Conservation (phyloP, 345 rosid genomes). For the Stellera chamaejasme region DNA sequence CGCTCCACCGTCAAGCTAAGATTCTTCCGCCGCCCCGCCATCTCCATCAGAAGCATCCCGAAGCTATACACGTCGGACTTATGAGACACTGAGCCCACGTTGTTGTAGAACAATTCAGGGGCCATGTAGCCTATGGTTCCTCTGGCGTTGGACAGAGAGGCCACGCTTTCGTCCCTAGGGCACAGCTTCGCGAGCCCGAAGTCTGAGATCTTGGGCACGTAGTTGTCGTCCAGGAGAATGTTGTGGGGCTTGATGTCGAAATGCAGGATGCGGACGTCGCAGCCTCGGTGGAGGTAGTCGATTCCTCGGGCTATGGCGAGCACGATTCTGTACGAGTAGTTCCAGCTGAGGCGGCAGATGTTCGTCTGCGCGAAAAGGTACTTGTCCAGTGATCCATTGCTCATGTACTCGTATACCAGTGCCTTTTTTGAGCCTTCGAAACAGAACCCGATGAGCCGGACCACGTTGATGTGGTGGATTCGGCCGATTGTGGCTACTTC, state of each 20-base stretch:
- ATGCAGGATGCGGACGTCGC: background rate
- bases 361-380: conserved; percentile 1
- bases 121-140: background rate
- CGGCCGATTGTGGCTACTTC: conserved; percentile 11
- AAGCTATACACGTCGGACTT: conserved; percentile 1
- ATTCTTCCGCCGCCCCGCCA: background rate
- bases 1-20: background rate
- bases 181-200: background rate
- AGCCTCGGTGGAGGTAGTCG: background rate
- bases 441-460: conserved; percentile 13
- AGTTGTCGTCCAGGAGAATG: background rate
- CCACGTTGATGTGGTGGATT: conserved; percentile 16
- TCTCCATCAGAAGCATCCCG: conserved; percentile 1
- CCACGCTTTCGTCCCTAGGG: background rate
- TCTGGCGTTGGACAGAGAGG: too few relatives aligned
- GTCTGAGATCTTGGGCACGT: background rate
- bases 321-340: background rate
- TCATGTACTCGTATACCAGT: conserved; percentile 14
- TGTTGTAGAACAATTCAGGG: background rate
- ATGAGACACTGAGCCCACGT: background rate
- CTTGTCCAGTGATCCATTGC: conserved; percentile 18
- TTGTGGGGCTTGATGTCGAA: conserved; percentile 6
- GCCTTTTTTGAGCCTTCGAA: conserved; percentile 14
- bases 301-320: background rate
- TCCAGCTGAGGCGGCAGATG: background rate